Evolutionary conservation across 1,284 basidiomycete genomes (phyloP), one percentile per base, ranked within the genome.

Genomic region (Malassezia psittaci): DNA sequence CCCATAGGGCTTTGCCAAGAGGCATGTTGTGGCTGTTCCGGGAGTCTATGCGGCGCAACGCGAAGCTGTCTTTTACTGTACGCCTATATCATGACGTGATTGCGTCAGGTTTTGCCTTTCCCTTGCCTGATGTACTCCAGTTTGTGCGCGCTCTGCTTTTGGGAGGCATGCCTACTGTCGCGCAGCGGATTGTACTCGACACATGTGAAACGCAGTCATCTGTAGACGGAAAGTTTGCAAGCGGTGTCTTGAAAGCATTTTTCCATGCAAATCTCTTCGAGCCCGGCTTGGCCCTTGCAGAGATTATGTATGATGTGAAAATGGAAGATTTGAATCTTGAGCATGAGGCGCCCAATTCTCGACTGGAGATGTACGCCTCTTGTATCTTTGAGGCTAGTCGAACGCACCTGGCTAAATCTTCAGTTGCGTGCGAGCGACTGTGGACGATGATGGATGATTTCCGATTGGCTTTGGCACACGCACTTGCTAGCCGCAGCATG

Each of bases 61-160:
- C 8, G 15, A 21, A 47, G 18, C 8, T 48, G 9, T 43, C 44
- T 7, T 57, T 52, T 52, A 51, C 55, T 10, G n/a, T 52, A 9
- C 50, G 50, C 5, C 13, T 57, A 37, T 57, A 57, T 32, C 45
- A 57, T 11, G 55, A 57, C 24, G 47, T 36, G 45, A 19, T 21
- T 10, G 43, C 54, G n/a, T 36, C 36, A 16, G 54, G 54, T 3
- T 42, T 21, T 7, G 6, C 10, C 12, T 29, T 57, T 21, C n/a
- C 21, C 34, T 35, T 7, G 33, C 39, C 11, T 29, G 21, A 4
- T 35, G 38, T 18, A 5, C 36, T 24, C 32, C 11, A 15, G 2
- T 48, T 51, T 29, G 40, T 57, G 12, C 39, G 49, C 5, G 24
- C 54, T 9, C 44, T 51, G 5, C 44, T 57, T 15, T 32, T 13